Evolutionary conservation across 2,329 filamentous ascomycete species (phyloP).

Genomic region (Colletotrichum sp.): DNA sequence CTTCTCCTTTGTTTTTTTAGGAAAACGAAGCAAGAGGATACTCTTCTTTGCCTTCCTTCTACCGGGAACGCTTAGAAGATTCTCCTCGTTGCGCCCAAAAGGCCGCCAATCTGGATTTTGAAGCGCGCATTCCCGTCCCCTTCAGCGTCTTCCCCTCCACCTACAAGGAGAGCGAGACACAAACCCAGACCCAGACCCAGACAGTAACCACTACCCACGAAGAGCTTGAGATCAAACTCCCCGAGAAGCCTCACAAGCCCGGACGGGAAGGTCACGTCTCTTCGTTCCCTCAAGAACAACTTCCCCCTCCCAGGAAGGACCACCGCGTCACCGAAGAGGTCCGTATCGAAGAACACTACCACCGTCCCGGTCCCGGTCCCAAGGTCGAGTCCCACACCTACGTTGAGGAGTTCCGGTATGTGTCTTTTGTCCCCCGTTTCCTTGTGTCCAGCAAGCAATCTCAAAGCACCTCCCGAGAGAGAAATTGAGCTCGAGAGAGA

Average conservation of each 20-base stretch:
- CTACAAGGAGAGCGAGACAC: slow-evolving; percentile 70
- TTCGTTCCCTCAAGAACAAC: slow-evolving; percentile 64
- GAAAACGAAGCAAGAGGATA: slow-evolving; percentile 70
- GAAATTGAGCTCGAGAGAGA: neutral
- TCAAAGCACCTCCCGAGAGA: neutral
- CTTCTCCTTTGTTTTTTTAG: slow-evolving; percentile 59
- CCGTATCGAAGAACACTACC: slow-evolving; percentile 76
- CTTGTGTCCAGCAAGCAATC: neutral
- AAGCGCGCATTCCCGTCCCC: slow-evolving; percentile 98
- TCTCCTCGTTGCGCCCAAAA: slow-evolving; percentile 63
- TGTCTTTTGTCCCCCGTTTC: slow-evolving; percentile 20
- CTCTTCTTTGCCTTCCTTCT: slow-evolving; percentile 70
- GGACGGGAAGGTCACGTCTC: slow-evolving; percentile 97
- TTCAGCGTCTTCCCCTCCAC: slow-evolving; percentile 99
- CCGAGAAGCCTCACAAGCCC: slow-evolving; percentile 68
- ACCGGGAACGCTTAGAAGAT: slow-evolving; percentile 69
- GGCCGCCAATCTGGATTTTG: slow-evolving; percentile 99
- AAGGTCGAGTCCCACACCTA: slow-evolving; percentile 53
- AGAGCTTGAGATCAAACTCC: slow-evolving; percentile 85
- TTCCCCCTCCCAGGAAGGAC: slow-evolving; percentile 49
- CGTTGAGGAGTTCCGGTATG: slow-evolving; percentile 61
- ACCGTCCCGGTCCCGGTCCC: slow-evolving; percentile 73
- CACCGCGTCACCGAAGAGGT: slow-evolving; percentile 79
- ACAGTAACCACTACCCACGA: slow-evolving; percentile 69
- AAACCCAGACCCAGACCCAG: slow-evolving; percentile 55